Percentiles rank a stretch among this genome's conserved stretches.
These are phyloP conservation scores for Polygonum aviculare DNA, from an alignment of 148 eudicot genomes.

Conservation along the genomic window DNA sequence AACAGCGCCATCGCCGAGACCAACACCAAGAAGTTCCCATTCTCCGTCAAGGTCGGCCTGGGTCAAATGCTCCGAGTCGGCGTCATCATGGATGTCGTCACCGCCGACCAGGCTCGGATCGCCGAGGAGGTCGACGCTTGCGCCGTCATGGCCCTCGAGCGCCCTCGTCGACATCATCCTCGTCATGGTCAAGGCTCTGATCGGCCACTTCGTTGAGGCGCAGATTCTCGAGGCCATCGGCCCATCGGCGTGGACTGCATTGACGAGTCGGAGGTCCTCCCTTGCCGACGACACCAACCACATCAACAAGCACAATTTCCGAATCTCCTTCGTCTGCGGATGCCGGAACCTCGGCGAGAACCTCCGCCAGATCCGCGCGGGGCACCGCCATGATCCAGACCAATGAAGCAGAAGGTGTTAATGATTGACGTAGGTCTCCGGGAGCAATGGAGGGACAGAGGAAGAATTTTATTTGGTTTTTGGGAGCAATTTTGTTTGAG, in stretches of 20 bases:
- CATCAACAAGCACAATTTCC: slow-evolving; percentile 54
- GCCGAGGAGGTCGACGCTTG: slow-evolving; percentile 97
- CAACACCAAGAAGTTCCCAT: slow-evolving; percentile 54
- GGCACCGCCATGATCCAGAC: slow-evolving; percentile 47
- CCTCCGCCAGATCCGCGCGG: slow-evolving; percentile 43
- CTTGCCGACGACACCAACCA: slow-evolving; percentile 24
- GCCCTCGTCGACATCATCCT: slow-evolving; percentile 67
- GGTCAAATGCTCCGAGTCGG: slow-evolving; percentile 98
- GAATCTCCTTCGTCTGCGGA: slow-evolving; percentile 49
- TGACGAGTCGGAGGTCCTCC: slow-evolving; percentile 24
- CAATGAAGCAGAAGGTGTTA: too few relatives aligned
- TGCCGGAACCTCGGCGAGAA: slow-evolving; percentile 49
- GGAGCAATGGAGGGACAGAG: too few relatives aligned
- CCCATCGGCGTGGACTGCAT: slow-evolving; percentile 43
- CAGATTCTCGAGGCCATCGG: slow-evolving; percentile 52
- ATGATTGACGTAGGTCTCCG: too few relatives aligned
- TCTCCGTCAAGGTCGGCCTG: slow-evolving; percentile 88
- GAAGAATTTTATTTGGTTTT: too few relatives aligned
- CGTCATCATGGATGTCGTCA: slow-evolving; percentile 95
- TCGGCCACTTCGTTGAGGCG: slow-evolving; percentile 65
- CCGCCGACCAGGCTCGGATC: slow-evolving; percentile 72
- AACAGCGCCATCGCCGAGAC: slow-evolving; percentile 66
- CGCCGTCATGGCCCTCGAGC: slow-evolving; percentile 94
- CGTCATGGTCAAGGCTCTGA: too few relatives aligned
- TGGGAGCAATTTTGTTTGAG: too few relatives aligned